Base-by-base conservation (phyloP, 1,139 yeast species). In the Hyphopichia burtonii region DNA sequence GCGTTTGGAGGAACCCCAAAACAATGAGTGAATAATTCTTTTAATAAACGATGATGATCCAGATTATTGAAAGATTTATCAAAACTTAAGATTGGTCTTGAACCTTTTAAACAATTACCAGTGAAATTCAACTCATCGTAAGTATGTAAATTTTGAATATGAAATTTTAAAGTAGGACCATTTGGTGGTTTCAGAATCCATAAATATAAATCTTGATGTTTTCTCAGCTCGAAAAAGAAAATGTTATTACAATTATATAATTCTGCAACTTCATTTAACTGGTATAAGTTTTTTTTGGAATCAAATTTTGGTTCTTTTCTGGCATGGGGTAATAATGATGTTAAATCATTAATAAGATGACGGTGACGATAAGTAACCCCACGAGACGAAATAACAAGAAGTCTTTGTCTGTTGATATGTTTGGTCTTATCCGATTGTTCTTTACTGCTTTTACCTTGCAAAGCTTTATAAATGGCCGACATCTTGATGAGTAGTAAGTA, bases 171-270 rank as follows among this genome's bases (percentile, higher is more conserved):
- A 20, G 98, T 91, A 44, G 99, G 99, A 1, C 99, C 99, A 63
- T 93, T 93, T 38, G 99, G 99, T 22, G 98, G 96, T 68, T 93
- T 91, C 34, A 96, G 79, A 52, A 93, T 66, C 97, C 98, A 93
- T 63, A 93, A 67, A 65, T 94, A 93, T 59, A 93, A 80, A 69
- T 93, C 99, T 66, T 84, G 88, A 66, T 93, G 98, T 69, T 94
- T 93, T 71, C 98, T 83, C 45, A 96, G 91, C 67, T 93, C 99
- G 59, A 94, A 94, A 64, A 87, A 93, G 65, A 90, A 74, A 53
- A 94, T 81, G 62, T 93, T 93, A 71, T 93, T 94, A 77, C 99
- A 94, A 75, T 93, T 93, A 78, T 93, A 90, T 50, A 94, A 75
- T 61, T 94, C 99, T 3, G 99, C 98, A 49, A 91, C 87, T 68